phyloP scores from a whole-genome alignment of 192 early-diverging fungal species.

The Geranomyces variabilis region DNA sequence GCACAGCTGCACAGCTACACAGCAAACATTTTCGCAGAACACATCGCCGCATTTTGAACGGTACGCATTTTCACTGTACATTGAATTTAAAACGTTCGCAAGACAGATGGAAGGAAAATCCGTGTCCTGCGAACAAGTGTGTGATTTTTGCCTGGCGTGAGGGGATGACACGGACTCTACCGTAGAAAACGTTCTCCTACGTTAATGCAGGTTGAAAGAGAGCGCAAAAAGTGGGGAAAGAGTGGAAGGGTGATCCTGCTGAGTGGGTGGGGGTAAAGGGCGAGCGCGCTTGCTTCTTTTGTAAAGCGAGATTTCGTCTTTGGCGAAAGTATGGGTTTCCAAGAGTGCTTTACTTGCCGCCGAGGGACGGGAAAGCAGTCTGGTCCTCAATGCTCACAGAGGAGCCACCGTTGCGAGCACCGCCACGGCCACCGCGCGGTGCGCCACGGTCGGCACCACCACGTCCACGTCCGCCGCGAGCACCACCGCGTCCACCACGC shows the following conservation, averaged over 20 bases:
- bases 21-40: too few relatives aligned
- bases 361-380: conserved; percentile 19
- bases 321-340: neutral
- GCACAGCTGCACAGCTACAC: too few relatives aligned
- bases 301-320: neutral
- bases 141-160: too few relatives aligned
- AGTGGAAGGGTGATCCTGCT: too few relatives aligned
- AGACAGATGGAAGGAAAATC: too few relatives aligned
- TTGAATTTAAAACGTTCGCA: too few relatives aligned
- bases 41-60: too few relatives aligned
- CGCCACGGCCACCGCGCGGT: conserved; percentile 59
- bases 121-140: too few relatives aligned
- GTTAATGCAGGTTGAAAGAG: neutral
- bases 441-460: conserved; percentile 48
- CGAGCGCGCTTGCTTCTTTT: too few relatives aligned
- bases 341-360: neutral
- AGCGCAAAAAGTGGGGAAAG: neutral
- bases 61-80: too few relatives aligned
- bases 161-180: too few relatives aligned
- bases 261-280: too few relatives aligned
- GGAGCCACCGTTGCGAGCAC: conserved; percentile 68
- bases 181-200: neutral
- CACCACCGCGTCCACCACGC: conserved; percentile 59
- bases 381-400: conserved; percentile 31
- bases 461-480: conserved; percentile 61